Conservation (phyloP, 2,329 filamentous ascomycete genomes). For the Leptoxyphium fumago region DNA sequence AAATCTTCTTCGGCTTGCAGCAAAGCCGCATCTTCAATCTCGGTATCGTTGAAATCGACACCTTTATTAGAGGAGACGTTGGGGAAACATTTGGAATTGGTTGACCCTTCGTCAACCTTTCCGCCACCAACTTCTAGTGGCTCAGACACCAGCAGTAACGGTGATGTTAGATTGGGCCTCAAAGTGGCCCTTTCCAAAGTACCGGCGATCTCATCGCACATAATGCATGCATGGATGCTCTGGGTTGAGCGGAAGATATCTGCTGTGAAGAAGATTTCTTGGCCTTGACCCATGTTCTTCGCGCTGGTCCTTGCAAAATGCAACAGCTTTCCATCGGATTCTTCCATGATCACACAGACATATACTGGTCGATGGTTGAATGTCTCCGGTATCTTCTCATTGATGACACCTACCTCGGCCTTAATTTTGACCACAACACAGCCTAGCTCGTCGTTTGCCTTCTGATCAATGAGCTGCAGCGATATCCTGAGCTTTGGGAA, state of each 20-base stretch:
- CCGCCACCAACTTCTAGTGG: background rate
- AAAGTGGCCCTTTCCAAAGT: conserved; percentile 40
- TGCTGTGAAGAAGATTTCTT: conserved; percentile 46
- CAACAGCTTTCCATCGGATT: conserved; percentile 50
- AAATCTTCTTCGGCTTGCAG: background rate
- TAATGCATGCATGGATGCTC: conserved; percentile 51
- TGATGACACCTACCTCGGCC: conserved; percentile 56
- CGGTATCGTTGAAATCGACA: conserved; percentile 32
- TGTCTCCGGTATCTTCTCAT: conserved; percentile 42
- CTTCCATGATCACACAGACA: conserved; percentile 61
- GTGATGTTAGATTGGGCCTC: conserved; percentile 33
- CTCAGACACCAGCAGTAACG: conserved; percentile 11
- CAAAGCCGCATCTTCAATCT: conserved; percentile 1
- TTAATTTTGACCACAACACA: conserved; percentile 47
- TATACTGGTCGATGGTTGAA: conserved; percentile 54
- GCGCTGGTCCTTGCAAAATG: conserved; percentile 56
- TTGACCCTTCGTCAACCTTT: conserved; percentile 4
- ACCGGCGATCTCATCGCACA: conserved; percentile 70
- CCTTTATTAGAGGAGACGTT: conserved; percentile 34
- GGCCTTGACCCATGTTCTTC: conserved; percentile 46
- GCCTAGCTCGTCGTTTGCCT: conserved; percentile 26
- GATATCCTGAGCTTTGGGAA: conserved; percentile 57
- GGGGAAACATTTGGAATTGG: background rate
- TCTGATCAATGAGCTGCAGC: conserved; percentile 34
- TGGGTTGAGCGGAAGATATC: conserved; percentile 40